Evolutionary conservation across 2,329 filamentous ascomycete species (phyloP).

Genomic region (Phaeosphaeria sp.): DNA sequence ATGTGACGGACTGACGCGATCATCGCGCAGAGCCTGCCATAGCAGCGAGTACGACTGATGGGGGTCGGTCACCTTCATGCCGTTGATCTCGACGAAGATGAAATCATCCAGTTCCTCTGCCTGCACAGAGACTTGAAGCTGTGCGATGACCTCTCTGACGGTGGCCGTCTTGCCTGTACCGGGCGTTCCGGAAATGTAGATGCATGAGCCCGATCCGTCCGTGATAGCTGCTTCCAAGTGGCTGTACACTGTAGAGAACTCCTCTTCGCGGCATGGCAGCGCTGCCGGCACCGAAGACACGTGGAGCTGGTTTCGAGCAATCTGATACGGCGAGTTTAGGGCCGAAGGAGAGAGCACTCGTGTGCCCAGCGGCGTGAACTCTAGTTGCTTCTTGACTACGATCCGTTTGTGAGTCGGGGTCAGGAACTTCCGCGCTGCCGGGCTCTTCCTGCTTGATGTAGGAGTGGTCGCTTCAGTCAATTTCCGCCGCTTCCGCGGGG

Average conservation of each 20-base stretch:
- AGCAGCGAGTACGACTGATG: slow-evolving; percentile 94
- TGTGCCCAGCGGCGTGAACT: slow-evolving; percentile 94
- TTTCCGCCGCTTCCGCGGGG: slow-evolving; percentile 58
- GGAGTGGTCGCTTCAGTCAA: slow-evolving; percentile 52
- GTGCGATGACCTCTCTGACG: slow-evolving; percentile 90
- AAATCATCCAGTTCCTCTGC: slow-evolving; percentile 96
- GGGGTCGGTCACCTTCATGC: slow-evolving; percentile 98
- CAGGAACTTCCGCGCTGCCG: slow-evolving; percentile 60
- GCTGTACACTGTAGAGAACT: slow-evolving; percentile 91
- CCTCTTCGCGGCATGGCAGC: slow-evolving; percentile 87
- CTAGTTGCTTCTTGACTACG: slow-evolving; percentile 83
- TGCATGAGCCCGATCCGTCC: slow-evolving; percentile 92
- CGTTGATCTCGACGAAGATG: slow-evolving; percentile 99
- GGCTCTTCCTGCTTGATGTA: slow-evolving; percentile 54
- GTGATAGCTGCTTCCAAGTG: slow-evolving; percentile 94
- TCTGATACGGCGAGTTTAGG: slow-evolving; percentile 86
- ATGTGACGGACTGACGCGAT: slow-evolving; percentile 89
- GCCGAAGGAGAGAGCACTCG: slow-evolving; percentile 80
- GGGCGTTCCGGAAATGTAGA: slow-evolving; percentile 98
- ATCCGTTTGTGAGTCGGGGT: slow-evolving; percentile 73
- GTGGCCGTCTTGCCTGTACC: slow-evolving; percentile 98
- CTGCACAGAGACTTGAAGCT: slow-evolving; percentile 84
- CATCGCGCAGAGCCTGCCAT: slow-evolving; percentile 94
- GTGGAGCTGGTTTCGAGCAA: slow-evolving; percentile 86
- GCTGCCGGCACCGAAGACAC: slow-evolving; percentile 91